Base-by-base conservation (phyloP, 768 basidiomycete genomes). In the Cubamyces lactineus region DNA sequence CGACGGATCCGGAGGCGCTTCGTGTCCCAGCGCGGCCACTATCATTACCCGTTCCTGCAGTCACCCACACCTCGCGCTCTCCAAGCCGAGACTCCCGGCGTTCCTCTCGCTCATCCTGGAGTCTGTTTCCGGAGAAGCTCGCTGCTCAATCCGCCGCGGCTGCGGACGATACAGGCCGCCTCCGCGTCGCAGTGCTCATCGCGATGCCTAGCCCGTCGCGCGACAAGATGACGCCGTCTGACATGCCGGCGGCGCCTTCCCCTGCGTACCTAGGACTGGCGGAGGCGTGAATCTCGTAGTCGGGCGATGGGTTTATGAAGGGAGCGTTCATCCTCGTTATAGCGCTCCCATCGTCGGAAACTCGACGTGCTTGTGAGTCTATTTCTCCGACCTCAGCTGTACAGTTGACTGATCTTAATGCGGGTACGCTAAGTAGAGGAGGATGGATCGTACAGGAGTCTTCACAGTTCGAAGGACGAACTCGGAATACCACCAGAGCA, bases 181-280 rank as follows among this genome's bases (percentile, higher is more conserved):
- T 59, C 13, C 57, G 42, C 41, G 57, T 59, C 41, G 57, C 57
- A 6, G 57, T 59, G 11, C 41, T 59, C 48, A 59, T 59, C 57
- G 49, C 57, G 5, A 59, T 59, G 57, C 57, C 57, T 21, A 30
- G 28, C 1, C 48, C 42, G 12, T 13, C 48, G 16, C 24, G 23
- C 48, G 24, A 28, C 24, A 26, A 30, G 28, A 19, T 19, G 26
- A 19, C 38, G 23, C 2, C 47, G 15, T 21, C 28, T 2, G 12
- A 24, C n/a, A 45, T 12, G 19, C 54, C 45, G 7, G 43, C 54
- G 0, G 15, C 41, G 8, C 57, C 57, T 23, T 26, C 57, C 8
- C 49, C 57, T 9, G 57, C 48, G 8, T 59, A 59, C 28, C 57
- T 59, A 13, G 57, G 57, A 15, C 42, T 59, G 6, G 57, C 57